phyloP scores from a whole-genome alignment of 1,284 basidiomycete genomes.

The Ganoderma multipileum region DNA sequence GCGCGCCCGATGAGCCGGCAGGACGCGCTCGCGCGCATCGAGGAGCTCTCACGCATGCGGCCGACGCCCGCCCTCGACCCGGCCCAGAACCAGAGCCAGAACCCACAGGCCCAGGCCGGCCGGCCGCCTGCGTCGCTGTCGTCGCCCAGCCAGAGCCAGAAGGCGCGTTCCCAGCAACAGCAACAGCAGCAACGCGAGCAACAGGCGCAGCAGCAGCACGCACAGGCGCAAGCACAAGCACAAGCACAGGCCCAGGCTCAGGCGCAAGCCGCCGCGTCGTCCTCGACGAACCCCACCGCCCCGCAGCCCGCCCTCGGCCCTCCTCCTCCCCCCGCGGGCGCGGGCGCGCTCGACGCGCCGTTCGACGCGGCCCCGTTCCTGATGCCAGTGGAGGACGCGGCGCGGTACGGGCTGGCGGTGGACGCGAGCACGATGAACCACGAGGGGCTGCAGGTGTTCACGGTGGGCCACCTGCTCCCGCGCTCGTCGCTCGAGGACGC shows the following conservation, averaged over 20 bases:
- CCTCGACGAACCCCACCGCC: conserved; percentile 3
- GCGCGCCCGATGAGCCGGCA: conserved; percentile 46
- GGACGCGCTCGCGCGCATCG: conserved; percentile 58
- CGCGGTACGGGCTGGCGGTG: conserved; percentile 33
- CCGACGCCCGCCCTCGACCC: conserved; percentile 41
- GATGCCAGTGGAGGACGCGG: conserved; percentile 38
- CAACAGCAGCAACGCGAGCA: conserved; percentile 18
- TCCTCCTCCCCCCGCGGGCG: neutral
- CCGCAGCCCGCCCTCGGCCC: neutral
- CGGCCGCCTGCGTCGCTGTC: conserved; percentile 14
- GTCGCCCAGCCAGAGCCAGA: conserved; percentile 25
- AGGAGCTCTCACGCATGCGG: conserved; percentile 53
- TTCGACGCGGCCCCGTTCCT: conserved; percentile 47
- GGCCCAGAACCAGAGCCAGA: conserved; percentile 28
- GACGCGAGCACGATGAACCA: conserved; percentile 46
- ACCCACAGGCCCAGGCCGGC: conserved; percentile 20
- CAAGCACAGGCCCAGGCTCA: neutral
- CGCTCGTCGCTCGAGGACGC: conserved; percentile 56
- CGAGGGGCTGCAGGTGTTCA: conserved; percentile 81
- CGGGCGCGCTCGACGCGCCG: conserved; percentile 25
- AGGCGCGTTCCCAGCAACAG: conserved; percentile 17
- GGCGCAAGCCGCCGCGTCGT: conserved; percentile 13
- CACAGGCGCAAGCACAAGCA: conserved; percentile 24
- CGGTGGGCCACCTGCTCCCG: conserved; percentile 81
- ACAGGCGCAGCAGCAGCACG: conserved; percentile 26